A percentile compares a stretch with the other conserved stretches of the same genome.
Conservation (phyloP, 345 rosid genomes). For the Populus pruinosa region DNA sequence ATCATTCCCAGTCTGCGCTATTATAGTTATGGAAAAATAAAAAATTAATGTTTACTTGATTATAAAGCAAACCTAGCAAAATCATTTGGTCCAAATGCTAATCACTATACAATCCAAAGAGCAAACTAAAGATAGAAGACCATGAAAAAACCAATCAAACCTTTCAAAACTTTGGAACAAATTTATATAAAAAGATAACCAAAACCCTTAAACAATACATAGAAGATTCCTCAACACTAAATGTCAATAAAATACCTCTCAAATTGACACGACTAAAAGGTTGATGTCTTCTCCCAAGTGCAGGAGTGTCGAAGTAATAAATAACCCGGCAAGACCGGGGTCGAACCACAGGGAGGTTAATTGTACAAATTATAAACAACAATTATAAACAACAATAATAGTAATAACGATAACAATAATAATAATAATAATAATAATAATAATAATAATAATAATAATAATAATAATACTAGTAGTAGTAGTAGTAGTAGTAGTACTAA, state of each 20-base stretch:
- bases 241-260: conserved; percentile 25
- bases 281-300: too few relatives aligned
- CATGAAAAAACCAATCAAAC: background rate
- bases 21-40: conserved; percentile 11
- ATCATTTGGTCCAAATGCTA: conserved; percentile 8
- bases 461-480: too few relatives aligned
- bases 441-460: too few relatives aligned
- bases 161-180: background rate
- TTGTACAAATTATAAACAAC: too few relatives aligned
- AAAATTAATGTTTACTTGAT: background rate
- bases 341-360: too few relatives aligned
- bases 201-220: background rate
- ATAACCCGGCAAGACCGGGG: too few relatives aligned
- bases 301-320: too few relatives aligned
- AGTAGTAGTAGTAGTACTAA: too few relatives aligned
- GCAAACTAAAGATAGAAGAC: conserved; percentile 20
- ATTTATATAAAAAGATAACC: background rate
- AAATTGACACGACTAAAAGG: too few relatives aligned
- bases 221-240: conserved; percentile 19
- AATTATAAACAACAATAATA: too few relatives aligned
- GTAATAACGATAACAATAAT: too few relatives aligned
- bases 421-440: too few relatives aligned
- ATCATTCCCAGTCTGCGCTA: background rate
- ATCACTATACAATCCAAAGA: conserved; percentile 10
- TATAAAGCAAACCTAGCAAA: conserved; percentile 18